Conservation (phyloP, 352 stramenopile genomes). For the Phytophthora nicotianae region DNA sequence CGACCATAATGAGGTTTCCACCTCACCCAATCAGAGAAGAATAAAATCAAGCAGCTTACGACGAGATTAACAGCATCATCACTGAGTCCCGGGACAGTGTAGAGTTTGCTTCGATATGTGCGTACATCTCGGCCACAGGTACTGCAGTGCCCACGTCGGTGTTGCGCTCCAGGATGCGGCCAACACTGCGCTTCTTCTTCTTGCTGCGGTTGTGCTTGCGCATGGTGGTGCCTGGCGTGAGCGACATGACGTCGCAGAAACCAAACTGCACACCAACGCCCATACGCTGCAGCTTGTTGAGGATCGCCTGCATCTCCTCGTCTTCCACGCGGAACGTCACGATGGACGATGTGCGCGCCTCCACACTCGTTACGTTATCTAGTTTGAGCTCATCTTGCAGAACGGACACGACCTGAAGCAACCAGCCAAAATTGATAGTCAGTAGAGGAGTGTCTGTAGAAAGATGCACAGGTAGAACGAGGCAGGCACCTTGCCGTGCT, state of each 20-base stretch:
- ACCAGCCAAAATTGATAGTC: neutral
- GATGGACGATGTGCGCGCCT: constrained; percentile 86
- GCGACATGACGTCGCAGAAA: constrained; percentile 90
- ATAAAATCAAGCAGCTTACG: constrained; percentile 39
- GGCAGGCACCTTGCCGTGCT: constrained; percentile 64
- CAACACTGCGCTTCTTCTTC: constrained; percentile 67
- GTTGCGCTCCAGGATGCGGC: constrained; percentile 75
- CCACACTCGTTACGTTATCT: constrained; percentile 84
- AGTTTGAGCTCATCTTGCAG: constrained; percentile 86
- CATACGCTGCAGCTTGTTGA: constrained; percentile 84
- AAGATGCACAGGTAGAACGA: neutral
- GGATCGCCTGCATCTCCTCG: constrained; percentile 82
- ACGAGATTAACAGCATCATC: constrained; percentile 87
- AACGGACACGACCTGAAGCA: constrained; percentile 63
- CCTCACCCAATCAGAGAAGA: neutral
- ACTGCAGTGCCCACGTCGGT: constrained; percentile 84
- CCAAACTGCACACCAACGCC: constrained; percentile 86
- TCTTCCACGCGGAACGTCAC: constrained; percentile 88
- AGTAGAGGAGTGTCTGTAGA: neutral
- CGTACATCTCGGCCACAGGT: constrained; percentile 88
- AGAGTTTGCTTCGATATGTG: constrained; percentile 82
- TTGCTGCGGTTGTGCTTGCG: constrained; percentile 50
- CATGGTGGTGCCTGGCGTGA: constrained; percentile 84
- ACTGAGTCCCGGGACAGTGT: constrained; percentile 84
- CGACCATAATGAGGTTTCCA: constrained; percentile 1